These are phyloP conservation scores for Ulota crispa DNA, from an alignment of 225 moss, liverwort and hornwort genomes.

Conservation along the genomic window DNA sequence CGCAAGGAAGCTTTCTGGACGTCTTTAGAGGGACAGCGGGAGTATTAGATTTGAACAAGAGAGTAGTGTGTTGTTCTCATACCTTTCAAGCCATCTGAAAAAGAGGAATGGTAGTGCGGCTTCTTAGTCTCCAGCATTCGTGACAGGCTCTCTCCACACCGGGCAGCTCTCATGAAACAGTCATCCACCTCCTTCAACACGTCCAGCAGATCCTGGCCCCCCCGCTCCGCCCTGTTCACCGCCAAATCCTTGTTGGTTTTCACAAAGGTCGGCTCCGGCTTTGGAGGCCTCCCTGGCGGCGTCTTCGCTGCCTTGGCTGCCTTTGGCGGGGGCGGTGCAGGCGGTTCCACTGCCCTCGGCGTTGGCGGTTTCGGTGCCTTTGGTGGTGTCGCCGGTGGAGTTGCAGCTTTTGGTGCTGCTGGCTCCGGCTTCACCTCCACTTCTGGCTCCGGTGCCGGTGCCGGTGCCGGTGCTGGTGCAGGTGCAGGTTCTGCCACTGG, in stretches of 20 bases:
- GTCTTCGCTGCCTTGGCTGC: constrained; percentile 22
- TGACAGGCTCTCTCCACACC: constrained; percentile 60
- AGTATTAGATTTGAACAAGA: not conserved
- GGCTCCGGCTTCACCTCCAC: not conserved
- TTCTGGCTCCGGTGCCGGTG: not conserved
- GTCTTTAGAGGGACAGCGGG: no score
- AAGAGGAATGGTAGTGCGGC: constrained; percentile 67
- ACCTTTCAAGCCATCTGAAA: constrained; percentile 56
- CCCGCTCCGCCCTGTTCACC: constrained; percentile 34
- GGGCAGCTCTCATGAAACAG: constrained; percentile 53
- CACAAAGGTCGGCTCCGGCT: constrained; percentile 22
- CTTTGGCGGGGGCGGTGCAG: constrained; percentile 23
- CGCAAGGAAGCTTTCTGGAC: no score
- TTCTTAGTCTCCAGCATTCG: constrained; percentile 70
- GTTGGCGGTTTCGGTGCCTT: constrained; percentile 30
- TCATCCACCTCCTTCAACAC: constrained; percentile 74
- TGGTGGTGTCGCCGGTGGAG: constrained; percentile 27
- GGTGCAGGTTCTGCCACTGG: not conserved
- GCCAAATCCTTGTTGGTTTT: constrained; percentile 46
- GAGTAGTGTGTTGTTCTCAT: not conserved
- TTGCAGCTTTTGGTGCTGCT: constrained; percentile 12
- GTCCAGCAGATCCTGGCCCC: constrained; percentile 59
- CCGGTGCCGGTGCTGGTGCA: not conserved
- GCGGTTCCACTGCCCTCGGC: constrained; percentile 21
- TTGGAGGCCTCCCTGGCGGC: constrained; percentile 34